Base-by-base conservation (phyloP, 495 filamentous ascomycete species). In the Letharia columbiana region DNA sequence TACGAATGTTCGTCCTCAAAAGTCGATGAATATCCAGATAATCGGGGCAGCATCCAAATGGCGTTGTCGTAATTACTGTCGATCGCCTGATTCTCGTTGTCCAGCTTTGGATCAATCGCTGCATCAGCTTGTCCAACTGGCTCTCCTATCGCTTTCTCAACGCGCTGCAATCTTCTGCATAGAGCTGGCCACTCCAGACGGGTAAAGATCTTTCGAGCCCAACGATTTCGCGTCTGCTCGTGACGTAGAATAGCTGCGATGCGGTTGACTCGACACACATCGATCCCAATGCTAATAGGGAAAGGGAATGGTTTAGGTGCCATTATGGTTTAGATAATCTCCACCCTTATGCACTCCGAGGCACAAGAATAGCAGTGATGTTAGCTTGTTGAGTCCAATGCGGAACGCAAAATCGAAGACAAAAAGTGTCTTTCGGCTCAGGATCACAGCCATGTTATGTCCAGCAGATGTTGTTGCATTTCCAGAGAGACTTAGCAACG, bases 221-320 rank as follows among this genome's bases (percentile, higher is more conserved):
- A 83, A 42, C 69, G 72, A 18, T 61, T 49, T 33, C 62, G 45
- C 12, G 63, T 61, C 39, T 70, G 71, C 20, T 60, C 66, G 17
- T 64, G 42, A 37, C 61, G 59, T 40, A 80, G 57, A 40, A 79
- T 72, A 10, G 47, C 65, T n/a, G 70, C 69, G 52, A 88, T 76
- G 11, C 84, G 77, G 0, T 71, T 41, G 28, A 84, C 74, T 11
- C 71, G 73, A 71, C 80, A 83, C 49, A 87, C 84, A 59, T 87
- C 86, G 23, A 78, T 85, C 33, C 86, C 86, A 49, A 87, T 70
- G 23, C 72, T 68, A 8, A 85, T 65, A 2, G 77, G 75, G 44
- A 74, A 76, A 4, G 83, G 80, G 64, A 83, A 83, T 5, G 78
- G 78, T 61, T 72, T 70, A 12, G 67, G 68, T 18, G 71, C 66